These are phyloP conservation scores for Micractinium conductrix DNA, from an alignment of 139 green algal species.

Conservation along the genomic window DNA sequence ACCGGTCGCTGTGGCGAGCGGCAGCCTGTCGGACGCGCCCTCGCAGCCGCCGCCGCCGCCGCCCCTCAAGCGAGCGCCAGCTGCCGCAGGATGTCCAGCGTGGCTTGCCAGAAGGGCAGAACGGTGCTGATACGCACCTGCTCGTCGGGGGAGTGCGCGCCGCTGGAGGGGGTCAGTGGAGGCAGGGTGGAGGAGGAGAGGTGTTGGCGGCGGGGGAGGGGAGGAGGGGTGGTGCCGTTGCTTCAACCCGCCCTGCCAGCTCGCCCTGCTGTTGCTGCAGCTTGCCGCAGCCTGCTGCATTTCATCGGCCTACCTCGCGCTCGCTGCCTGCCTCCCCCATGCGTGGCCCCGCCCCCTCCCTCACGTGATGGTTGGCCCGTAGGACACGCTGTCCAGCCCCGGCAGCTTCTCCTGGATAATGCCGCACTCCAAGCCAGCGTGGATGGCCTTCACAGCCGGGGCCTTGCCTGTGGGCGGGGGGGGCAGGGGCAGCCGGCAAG, in stretches of 20 bases:
- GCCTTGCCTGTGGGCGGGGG: constrained; percentile 35
- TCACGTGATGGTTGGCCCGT: constrained; percentile 76
- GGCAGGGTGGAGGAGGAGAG: background rate
- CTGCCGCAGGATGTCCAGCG: constrained; percentile 51
- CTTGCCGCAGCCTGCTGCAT: no score
- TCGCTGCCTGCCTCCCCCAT: no score
- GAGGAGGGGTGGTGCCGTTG: background rate
- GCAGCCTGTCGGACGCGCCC: no score
- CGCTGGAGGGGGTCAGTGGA: background rate
- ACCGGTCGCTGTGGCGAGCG: no score
- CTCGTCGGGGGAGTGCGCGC: constrained; percentile 79
- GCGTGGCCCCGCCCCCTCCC: background rate
- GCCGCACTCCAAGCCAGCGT: constrained; percentile 85
- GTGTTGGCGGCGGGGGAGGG: background rate
- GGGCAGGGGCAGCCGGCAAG: no score
- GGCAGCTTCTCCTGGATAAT: constrained; percentile 79
- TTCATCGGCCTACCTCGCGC: no score
- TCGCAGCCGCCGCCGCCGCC: no score
- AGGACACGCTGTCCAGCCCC: constrained; percentile 69
- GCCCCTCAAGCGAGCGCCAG: no score
- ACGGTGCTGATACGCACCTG: constrained; percentile 66
- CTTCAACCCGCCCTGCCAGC: no score
- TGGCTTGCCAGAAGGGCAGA: constrained; percentile 71
- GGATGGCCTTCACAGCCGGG: constrained; percentile 64
- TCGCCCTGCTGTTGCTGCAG: no score